Conservation (phyloP, 495 filamentous ascomycete genomes). For the Glonium stellatum region DNA sequence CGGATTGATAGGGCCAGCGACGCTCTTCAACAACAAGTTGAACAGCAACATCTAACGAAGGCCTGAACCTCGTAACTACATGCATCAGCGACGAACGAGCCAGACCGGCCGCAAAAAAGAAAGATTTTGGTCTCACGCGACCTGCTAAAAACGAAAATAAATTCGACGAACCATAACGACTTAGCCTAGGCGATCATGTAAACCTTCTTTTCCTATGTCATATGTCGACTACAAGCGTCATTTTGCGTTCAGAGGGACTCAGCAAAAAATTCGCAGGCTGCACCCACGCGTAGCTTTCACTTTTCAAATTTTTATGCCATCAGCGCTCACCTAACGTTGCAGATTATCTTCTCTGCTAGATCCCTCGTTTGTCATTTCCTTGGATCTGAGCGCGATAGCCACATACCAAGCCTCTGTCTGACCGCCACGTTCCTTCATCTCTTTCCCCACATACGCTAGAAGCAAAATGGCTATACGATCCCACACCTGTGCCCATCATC, state of each 20-base stretch:
- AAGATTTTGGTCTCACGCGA: background rate
- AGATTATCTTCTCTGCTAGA: background rate
- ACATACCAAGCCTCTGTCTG: background rate
- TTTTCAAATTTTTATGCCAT: background rate
- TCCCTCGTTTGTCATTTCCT: background rate
- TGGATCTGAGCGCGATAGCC: background rate
- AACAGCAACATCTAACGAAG: constrained; percentile 7
- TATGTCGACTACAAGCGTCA: background rate
- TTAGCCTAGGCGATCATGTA: background rate
- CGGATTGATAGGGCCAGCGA: background rate
- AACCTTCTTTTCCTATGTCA: background rate
- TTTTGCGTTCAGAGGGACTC: background rate
- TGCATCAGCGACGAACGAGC: background rate
- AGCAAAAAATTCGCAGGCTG: background rate
- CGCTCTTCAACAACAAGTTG: background rate
- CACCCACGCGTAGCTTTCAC: background rate
- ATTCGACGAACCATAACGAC: background rate
- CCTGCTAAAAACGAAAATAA: background rate
- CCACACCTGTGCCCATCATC: background rate
- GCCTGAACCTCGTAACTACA: constrained; percentile 2
- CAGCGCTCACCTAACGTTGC: background rate
- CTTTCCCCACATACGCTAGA: constrained; percentile 5
- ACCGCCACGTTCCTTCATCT: constrained; percentile 2
- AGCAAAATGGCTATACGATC: constrained; percentile 1
- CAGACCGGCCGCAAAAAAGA: background rate